These are phyloP conservation scores for Auriscalpium microsporum DNA, from an alignment of 768 basidiomycete species.

Conservation along the genomic window DNA sequence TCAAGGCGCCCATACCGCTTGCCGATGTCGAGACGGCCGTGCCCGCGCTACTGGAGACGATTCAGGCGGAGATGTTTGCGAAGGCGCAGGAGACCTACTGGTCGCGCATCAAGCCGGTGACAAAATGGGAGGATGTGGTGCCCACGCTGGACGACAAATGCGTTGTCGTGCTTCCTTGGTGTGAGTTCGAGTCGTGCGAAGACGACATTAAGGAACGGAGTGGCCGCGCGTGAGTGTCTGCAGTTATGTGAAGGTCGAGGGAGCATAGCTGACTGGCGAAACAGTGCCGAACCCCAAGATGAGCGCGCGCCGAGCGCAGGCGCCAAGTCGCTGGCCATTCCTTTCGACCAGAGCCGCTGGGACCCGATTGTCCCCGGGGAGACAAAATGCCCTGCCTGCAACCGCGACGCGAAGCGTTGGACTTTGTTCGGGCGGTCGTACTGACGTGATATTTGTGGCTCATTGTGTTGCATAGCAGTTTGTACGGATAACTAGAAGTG, in stretches of 20 bases:
- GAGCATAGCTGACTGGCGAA: not conserved
- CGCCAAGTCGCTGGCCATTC: slow-evolving; percentile 94
- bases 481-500: too few relatives aligned
- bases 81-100: slow-evolving; percentile 71
- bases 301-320: slow-evolving; percentile 96
- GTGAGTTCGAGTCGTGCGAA: slow-evolving; percentile 86
- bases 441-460: slow-evolving; percentile 20
- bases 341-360: slow-evolving; percentile 86
- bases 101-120: slow-evolving; percentile 61
- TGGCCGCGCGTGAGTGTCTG: slow-evolving; percentile 58
- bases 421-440: slow-evolving; percentile 93
- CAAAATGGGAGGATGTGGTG: slow-evolving; percentile 88
- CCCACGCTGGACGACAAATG: slow-evolving; percentile 85
- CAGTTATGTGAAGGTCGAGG: not conserved
- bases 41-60: slow-evolving; percentile 64
- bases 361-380: slow-evolving; percentile 70
- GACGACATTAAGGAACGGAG: slow-evolving; percentile 97
- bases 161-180: slow-evolving; percentile 90
- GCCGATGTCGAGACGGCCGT: slow-evolving; percentile 41
- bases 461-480: too few relatives aligned
- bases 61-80: slow-evolving; percentile 83
- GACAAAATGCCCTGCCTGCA: slow-evolving; percentile 88
- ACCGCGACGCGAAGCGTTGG: slow-evolving; percentile 86
- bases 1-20: slow-evolving; percentile 48
- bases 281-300: slow-evolving; percentile 78